Evolutionary conservation across 192 early-diverging fungal species (phyloP), one percentile per base, ranked within the genome.

Genomic region (Borealophlyctis nickersoniae): DNA sequence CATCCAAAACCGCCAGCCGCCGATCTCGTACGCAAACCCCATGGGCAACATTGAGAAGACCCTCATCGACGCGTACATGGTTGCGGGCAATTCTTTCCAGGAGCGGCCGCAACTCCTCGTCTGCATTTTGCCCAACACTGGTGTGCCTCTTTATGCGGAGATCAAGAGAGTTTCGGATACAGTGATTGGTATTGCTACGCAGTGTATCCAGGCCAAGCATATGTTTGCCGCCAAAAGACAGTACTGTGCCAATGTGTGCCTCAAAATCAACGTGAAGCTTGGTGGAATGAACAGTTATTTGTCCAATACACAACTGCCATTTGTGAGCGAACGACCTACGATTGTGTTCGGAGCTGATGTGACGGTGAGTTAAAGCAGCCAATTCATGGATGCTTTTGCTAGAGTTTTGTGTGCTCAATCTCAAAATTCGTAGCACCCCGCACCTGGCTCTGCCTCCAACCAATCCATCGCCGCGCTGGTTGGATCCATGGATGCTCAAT

Each of bases 221-320:
- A 80, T 91, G 67, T 79, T 80, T 67, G 67, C 77, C 24, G 77
- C 89, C 23, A 93, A 88, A 71, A 69, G 86, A 36, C 94, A 96
- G 77, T 98, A 98, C 79, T 94, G 91, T 63, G 95, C 95, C 16
- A 98, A 98, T 60, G 87, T 98, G 16, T 92, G 88, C 60, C 75
- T 98, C 27, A 98, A 98, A 79, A 84, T 96, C 58, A 98, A 98
- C 73, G 83, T 89, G 31, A 95, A 98, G 79, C 82, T 98, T 4
- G 92, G 94, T 53, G 94, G 93, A 48, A 88, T 87, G 78, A 95
- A 95, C 75, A 78, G 84, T 29, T 86, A 78, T 62, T 71, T 97
- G 36, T 69, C 56, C 0, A 62, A 69, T n/a, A 45, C 63, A 11
- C 74, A 88, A 60, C 79, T 89, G 27, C 86, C 88, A 2, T 90